A percentile compares a stretch with the other conserved stretches of the same genome.
Evolutionary conservation across 2,329 filamentous ascomycete genomes (phyloP).

Genomic region (Fusarium sp.): DNA sequence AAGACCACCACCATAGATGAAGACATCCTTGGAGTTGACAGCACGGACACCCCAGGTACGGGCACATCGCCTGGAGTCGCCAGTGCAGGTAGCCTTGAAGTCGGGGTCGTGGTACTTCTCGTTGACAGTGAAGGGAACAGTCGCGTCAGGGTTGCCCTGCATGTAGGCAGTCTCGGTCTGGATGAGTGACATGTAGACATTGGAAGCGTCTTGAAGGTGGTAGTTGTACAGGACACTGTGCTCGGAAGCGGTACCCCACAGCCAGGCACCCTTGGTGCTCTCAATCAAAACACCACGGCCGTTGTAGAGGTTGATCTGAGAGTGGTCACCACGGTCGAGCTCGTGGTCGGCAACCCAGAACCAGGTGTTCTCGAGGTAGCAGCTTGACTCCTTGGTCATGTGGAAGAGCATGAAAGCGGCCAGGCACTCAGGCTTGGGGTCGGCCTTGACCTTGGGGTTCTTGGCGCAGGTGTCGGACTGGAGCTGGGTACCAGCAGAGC

Average conservation of each 20-base stretch:
- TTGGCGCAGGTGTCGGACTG: slow-evolving; percentile 84
- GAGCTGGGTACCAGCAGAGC: slow-evolving; percentile 83
- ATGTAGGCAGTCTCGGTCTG: slow-evolving; percentile 93
- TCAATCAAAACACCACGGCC: slow-evolving; percentile 86
- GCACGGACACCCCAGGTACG: slow-evolving; percentile 84
- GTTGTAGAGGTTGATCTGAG: slow-evolving; percentile 88
- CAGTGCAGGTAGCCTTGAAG: slow-evolving; percentile 67
- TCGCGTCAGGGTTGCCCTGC: slow-evolving; percentile 83
- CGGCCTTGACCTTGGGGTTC: slow-evolving; percentile 71
- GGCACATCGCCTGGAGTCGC: slow-evolving; percentile 64
- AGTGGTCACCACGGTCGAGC: slow-evolving; percentile 77
- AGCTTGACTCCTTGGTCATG: slow-evolving; percentile 69
- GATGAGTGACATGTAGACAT: slow-evolving; percentile 84
- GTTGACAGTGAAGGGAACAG: slow-evolving; percentile 71
- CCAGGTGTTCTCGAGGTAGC: slow-evolving; percentile 91
- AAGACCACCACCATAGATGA: slow-evolving; percentile 77
- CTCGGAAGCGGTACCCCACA: slow-evolving; percentile 80
- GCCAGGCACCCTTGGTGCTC: slow-evolving; percentile 78
- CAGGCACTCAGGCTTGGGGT: slow-evolving; percentile 73
- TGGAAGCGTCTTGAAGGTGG: slow-evolving; percentile 79
- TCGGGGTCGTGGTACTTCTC: slow-evolving; percentile 72
- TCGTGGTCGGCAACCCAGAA: slow-evolving; percentile 93
- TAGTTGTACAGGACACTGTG: slow-evolving; percentile 83
- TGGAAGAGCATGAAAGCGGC: slow-evolving; percentile 79
- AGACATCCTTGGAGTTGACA: slow-evolving; percentile 72